Conservation (phyloP, 139 green algal genomes). For the Axilococcus clingmanii region DNA sequence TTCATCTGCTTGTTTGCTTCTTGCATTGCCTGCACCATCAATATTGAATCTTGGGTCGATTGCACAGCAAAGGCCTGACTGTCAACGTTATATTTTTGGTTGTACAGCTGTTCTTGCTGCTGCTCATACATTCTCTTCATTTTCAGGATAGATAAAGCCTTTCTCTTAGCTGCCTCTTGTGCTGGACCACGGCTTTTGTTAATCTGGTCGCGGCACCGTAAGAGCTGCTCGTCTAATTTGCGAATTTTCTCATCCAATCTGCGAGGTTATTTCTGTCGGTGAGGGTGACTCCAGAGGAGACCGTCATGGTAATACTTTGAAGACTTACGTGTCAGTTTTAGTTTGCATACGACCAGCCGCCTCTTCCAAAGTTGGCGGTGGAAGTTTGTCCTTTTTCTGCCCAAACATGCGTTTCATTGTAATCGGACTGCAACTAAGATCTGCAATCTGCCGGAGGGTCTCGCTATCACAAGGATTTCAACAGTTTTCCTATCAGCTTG, state of each 20-base stretch:
- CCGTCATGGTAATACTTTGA: neutral
- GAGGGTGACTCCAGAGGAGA: neutral
- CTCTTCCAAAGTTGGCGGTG: constrained; percentile 69
- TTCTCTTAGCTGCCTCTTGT: constrained; percentile 81
- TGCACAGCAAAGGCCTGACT: constrained; percentile 55
- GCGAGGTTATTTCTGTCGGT: constrained; percentile 1
- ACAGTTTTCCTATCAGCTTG: too few relatives aligned
- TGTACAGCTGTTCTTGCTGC: constrained; percentile 89
- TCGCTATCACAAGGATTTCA: too few relatives aligned
- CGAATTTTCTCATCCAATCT: constrained; percentile 91
- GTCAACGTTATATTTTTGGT: constrained; percentile 95
- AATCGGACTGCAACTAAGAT: too few relatives aligned
- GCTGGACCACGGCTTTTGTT: constrained; percentile 72
- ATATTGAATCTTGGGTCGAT: constrained; percentile 20
- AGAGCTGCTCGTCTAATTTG: constrained; percentile 87
- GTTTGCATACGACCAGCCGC: constrained; percentile 39
- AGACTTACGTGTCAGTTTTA: constrained; percentile 45
- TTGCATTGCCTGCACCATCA: constrained; percentile 59
- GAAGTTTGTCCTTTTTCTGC: constrained; percentile 58
- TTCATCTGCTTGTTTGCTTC: constrained; percentile 82
- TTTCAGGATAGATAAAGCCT: constrained; percentile 84
- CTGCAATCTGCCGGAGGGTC: too few relatives aligned
- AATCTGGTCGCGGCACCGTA: constrained; percentile 78
- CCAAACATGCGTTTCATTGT: constrained; percentile 90
- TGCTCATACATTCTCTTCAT: constrained; percentile 92